Percentiles rank a stretch among this genome's conserved stretches.
These are phyloP conservation scores for Ogataea hybrid DNA, from an alignment of 1,139 yeast species.

Conservation along the genomic window DNA sequence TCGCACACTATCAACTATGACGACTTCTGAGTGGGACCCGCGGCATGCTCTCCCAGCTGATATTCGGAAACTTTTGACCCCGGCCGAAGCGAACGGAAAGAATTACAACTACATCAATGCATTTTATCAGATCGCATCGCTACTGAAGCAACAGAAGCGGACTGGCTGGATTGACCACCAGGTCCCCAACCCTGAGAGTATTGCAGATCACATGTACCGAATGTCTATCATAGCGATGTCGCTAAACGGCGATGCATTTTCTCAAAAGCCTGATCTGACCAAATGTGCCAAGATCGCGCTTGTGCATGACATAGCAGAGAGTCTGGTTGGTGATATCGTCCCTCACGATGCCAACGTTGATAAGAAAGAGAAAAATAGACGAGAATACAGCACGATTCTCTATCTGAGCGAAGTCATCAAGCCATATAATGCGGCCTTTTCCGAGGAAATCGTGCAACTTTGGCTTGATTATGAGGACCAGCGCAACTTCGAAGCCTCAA, in stretches of 20 bases:
- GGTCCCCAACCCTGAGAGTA: slow-evolving; percentile 65
- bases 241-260: slow-evolving; percentile 44
- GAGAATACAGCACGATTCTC: slow-evolving; percentile 74
- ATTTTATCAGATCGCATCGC: slow-evolving; percentile 73
- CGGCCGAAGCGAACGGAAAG: slow-evolving; percentile 18
- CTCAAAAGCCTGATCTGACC: slow-evolving; percentile 28
- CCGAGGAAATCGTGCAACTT: slow-evolving; percentile 63
- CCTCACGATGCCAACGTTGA: slow-evolving; percentile 59
- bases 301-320: slow-evolving; percentile 93
- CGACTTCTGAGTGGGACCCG: slow-evolving; percentile 53
- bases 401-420: slow-evolving; percentile 61
- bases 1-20: slow-evolving; percentile 8
- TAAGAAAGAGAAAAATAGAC: slow-evolving; percentile 62
- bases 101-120: slow-evolving; percentile 55
- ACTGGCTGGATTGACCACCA: slow-evolving; percentile 93
- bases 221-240: slow-evolving; percentile 86
- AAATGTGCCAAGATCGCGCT: slow-evolving; percentile 83
- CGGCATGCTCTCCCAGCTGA: slow-evolving; percentile 54
- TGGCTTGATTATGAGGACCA: slow-evolving; percentile 94
- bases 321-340: slow-evolving; percentile 92
- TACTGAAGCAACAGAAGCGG: slow-evolving; percentile 76
- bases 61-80: slow-evolving; percentile 41
- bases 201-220: slow-evolving; percentile 95
- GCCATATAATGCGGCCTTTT: slow-evolving; percentile 63
- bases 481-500: slow-evolving; percentile 76